Base-by-base conservation (phyloP, 371 early-diverging fungal genomes). In the Apophysomyces ossiformis region DNA sequence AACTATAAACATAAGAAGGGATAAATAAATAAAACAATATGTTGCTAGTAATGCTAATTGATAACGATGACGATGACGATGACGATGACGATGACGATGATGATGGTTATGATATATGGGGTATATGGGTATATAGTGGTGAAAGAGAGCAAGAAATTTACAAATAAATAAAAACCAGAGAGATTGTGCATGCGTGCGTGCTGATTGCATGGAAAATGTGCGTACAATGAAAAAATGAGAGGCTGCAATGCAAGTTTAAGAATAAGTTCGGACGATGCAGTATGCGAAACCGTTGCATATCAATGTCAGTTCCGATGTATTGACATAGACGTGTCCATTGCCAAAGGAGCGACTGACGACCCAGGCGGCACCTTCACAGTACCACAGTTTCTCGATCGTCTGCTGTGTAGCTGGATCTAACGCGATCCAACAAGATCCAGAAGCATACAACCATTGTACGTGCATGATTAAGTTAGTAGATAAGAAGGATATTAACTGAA, bases 361-460 rank as follows among this genome's bases (percentile, higher is more conserved):
- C 72, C 72, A 71, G 5, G 57, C 57, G 12, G 65, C 61, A 50
- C 43, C 65, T 41, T 71, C 56, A 15, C 65, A 16, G 32, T 26
- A 36, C 68, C 68, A 71, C 8, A 71, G 59, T 1, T 18, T 21
- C 58, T 71, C 72, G 18, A 71, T 65, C 35, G 45, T 44, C 37
- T 60, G 47, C 62, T 67, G 65, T 7, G 72, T 65, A 11, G 64
- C 58, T 16, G 60, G 61, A 62, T 71, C 72, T 15, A 64, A 57
- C 4, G 65, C 62, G 13, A 47, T 50, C 72, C 72, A 71, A 16
- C 64, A 61, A n/a, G 72, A 68, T 12, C 72, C 72, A 12, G 65
- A 58, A 21, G 56, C 68, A 38, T 71, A 71, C 21, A 71, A 65
- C 72, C 72, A 71, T 71, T 71, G 58, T 1, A 62, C 41, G 11